These are phyloP conservation scores for Ceratobasidium sp. DNA, from an alignment of 1,284 basidiomycete genomes.

Conservation along the genomic window DNA sequence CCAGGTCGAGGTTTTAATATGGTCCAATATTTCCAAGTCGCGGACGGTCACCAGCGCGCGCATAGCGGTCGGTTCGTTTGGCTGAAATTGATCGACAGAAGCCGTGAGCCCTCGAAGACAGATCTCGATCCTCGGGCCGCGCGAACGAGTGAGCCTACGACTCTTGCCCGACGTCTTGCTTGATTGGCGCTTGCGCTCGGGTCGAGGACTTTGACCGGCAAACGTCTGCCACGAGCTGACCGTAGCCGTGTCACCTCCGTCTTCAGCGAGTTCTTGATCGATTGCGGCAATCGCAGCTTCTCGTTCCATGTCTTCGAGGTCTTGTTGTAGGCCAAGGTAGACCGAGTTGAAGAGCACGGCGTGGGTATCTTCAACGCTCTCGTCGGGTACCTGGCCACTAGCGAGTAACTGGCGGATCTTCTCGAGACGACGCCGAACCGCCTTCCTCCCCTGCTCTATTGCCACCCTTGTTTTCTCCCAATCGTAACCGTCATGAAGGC, in stretches of 20 bases:
- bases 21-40: slow-evolving; percentile 92
- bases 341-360: slow-evolving; percentile 92
- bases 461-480: slow-evolving; percentile 87
- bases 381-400: slow-evolving; percentile 88
- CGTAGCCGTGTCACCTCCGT: slow-evolving; percentile 73
- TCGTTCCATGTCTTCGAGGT: slow-evolving; percentile 78
- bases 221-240: slow-evolving; percentile 91
- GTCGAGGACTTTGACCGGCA: slow-evolving; percentile 55
- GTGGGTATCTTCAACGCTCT: slow-evolving; percentile 81
- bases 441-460: slow-evolving; percentile 89
- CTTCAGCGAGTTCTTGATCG: slow-evolving; percentile 84
- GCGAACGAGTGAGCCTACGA: slow-evolving; percentile 79
- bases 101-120: slow-evolving; percentile 73
- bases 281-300: slow-evolving; percentile 87
- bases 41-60: slow-evolving; percentile 73
- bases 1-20: slow-evolving; percentile 99
- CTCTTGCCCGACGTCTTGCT: slow-evolving; percentile 51
- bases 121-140: slow-evolving; percentile 87
- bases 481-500: slow-evolving; percentile 93
- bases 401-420: slow-evolving; percentile 96
- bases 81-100: slow-evolving; percentile 74
- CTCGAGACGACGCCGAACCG: slow-evolving; percentile 86
- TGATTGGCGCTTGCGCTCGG: slow-evolving; percentile 47
- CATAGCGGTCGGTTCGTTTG: slow-evolving; percentile 62
- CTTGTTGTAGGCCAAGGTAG: slow-evolving; percentile 85